These are phyloP conservation scores for Fusarium stilboides DNA, from an alignment of 2,329 filamentous ascomycete species.

Conservation along the genomic window DNA sequence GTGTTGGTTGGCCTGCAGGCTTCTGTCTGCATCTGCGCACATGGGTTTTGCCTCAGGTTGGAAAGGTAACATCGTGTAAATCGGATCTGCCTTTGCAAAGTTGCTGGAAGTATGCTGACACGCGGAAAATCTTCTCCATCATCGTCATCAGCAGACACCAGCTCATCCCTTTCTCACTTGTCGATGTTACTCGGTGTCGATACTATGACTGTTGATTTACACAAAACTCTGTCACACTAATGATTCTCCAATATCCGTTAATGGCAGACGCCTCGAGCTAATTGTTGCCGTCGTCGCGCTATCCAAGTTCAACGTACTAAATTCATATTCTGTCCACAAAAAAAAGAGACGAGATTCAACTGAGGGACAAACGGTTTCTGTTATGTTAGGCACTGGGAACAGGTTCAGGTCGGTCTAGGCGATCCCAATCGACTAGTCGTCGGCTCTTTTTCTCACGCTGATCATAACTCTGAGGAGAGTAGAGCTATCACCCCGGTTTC, in stretches of 20 bases:
- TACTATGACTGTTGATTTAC: conserved; percentile 2
- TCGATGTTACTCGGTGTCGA: conserved; percentile 6
- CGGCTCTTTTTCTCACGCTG: conserved; percentile 19
- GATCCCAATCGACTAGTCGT: conserved; percentile 20
- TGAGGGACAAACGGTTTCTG: neutral
- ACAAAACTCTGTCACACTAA: neutral
- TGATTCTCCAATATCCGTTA: conserved; percentile 5
- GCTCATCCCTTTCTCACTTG: conserved; percentile 8
- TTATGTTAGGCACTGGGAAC: conserved; percentile 3
- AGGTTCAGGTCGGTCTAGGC: conserved; percentile 22
- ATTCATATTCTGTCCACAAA: conserved; percentile 15
- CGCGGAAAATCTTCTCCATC: conserved; percentile 37
- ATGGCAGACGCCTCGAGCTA: conserved; percentile 7
- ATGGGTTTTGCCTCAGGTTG: conserved; percentile 31
- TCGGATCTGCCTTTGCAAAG: conserved; percentile 45
- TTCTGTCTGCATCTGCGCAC: conserved; percentile 25
- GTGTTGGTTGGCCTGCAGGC: conserved; percentile 20
- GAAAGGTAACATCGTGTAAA: conserved; percentile 49
- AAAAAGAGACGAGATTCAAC: conserved; percentile 15
- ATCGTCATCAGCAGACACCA: conserved; percentile 29
- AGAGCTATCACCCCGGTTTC: conserved; percentile 36
- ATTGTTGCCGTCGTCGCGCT: conserved; percentile 22
- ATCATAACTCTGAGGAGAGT: conserved; percentile 38
- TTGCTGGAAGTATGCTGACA: conserved; percentile 27
- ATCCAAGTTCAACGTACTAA: conserved; percentile 31